Evolutionary conservation across 192 early-diverging fungal genomes (phyloP), one percentile per base, ranked within the genome.

Genomic region (Rhizophagus prolifer): DNA sequence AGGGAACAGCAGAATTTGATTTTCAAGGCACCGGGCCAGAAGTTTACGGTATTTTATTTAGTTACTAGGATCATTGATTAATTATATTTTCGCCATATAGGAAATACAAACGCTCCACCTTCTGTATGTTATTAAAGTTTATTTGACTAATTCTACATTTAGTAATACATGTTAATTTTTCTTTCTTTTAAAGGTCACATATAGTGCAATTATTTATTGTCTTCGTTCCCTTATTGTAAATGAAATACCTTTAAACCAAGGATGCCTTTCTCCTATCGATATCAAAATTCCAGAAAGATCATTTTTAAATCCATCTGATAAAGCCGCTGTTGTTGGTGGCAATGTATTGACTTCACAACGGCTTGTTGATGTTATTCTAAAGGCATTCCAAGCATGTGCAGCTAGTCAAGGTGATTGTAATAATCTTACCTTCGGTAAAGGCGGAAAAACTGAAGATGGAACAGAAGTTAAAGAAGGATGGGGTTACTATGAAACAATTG

Each of bases 401-500:
- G 96, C 97, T 0, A 93, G 91, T 26, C 96, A 99, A 81, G 92
- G 97, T 0, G 95, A 94, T 81, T 94, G 92, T 87, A 99, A 99
- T 87, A 99, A 99, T 77, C 84, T 99, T 64, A 98, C 97, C 3
- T 99, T 99, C 81, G 97, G 97, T 9, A 84, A 90, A 9, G 90
- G 85, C 4, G 86, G 85, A 30, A 88, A 89, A 69, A 85, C 83
- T 12, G 82, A 87, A 70, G 84, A 88, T 60, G 82, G 84, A 19
- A 83, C 84, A 34, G 81, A 83, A 25, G 76, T 84, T 38, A 83
- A 81, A 47, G 88, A 92, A 3, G 95, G 95, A 30, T 97, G 95
- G 91, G 95, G 96, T 25, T 98, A 98, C 78, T 97, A 97, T 83
- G 96, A 99, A 81, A 98, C 96, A 9, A 97, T 98, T 78, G 93